A percentile compares a stretch with the other conserved stretches of the same genome.
phyloP scores from a whole-genome alignment of 83 land plant species.

The Picea abies region DNA sequence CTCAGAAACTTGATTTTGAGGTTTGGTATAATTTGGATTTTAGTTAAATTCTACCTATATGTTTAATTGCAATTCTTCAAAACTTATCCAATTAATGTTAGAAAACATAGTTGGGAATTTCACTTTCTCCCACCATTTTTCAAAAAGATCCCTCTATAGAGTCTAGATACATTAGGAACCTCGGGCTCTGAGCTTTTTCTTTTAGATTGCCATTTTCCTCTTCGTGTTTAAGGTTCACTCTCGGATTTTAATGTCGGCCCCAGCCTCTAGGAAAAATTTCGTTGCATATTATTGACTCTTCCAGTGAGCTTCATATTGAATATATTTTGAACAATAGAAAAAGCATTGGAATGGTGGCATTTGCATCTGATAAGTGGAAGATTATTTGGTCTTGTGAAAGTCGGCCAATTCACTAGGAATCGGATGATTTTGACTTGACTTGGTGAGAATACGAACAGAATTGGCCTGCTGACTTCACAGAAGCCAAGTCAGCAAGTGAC shows the following conservation, averaged over 20 bases:
- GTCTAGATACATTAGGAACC: not conserved
- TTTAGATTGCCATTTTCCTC: not conserved
- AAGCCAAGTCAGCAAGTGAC: too few relatives aligned
- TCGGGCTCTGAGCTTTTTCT: too few relatives aligned
- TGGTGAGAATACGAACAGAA: too few relatives aligned
- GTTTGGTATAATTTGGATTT: not conserved
- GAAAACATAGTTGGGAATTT: not conserved
- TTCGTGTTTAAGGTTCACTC: not conserved
- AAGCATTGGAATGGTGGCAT: too few relatives aligned
- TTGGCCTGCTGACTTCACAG: too few relatives aligned
- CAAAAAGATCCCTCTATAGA: not conserved
- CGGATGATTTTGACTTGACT: too few relatives aligned
- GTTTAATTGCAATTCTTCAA: too few relatives aligned
- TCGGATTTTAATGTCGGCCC: not conserved
- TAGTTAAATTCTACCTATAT: not conserved
- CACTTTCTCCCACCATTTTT: not conserved
- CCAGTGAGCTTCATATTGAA: not conserved
- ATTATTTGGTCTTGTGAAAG: too few relatives aligned
- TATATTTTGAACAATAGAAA: too few relatives aligned
- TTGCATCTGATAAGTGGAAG: too few relatives aligned
- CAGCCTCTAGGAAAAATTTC: not conserved
- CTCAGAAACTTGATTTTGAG: not conserved
- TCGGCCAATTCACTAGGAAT: too few relatives aligned
- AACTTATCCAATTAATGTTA: too few relatives aligned
- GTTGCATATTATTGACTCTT: not conserved